These are phyloP conservation scores for Kodamaea restingae DNA, from an alignment of 805 yeast genomes.

Conservation along the genomic window DNA sequence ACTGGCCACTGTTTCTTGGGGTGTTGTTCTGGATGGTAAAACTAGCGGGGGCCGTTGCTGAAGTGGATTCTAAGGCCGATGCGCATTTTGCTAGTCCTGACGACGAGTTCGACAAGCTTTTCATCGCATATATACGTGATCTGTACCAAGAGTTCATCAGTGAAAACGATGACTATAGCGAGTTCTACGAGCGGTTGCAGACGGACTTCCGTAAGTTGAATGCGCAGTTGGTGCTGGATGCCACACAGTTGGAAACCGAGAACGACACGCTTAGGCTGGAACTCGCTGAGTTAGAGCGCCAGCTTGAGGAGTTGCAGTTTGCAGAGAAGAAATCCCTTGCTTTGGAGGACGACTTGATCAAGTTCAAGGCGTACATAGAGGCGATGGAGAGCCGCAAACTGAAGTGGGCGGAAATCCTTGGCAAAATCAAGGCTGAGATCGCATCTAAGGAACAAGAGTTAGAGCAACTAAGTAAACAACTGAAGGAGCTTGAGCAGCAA, in stretches of 20 bases:
- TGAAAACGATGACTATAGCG: conserved; percentile 58
- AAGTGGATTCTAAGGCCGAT: conserved; percentile 26
- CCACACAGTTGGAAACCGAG: conserved; percentile 36
- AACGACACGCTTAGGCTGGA: conserved; percentile 38
- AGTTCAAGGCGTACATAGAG: conserved; percentile 68
- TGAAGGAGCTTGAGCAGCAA: conserved; percentile 37
- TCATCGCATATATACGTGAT: conserved; percentile 57
- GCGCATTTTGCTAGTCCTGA: conserved; percentile 30
- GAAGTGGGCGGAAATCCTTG: conserved; percentile 60
- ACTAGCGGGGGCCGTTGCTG: conserved; percentile 37
- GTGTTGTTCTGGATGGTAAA: conserved; percentile 79
- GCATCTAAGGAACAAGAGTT: conserved; percentile 41
- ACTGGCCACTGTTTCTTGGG: conserved; percentile 81
- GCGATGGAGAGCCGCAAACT: conserved; percentile 59
- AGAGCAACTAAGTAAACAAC: conserved; percentile 35
- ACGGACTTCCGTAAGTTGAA: conserved; percentile 50
- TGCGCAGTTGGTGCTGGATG: conserved; percentile 45
- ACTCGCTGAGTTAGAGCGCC: conserved; percentile 39
- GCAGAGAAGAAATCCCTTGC: conserved; percentile 58
- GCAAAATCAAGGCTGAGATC: conserved; percentile 56
- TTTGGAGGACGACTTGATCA: conserved; percentile 63
- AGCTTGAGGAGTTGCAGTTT: conserved; percentile 45
- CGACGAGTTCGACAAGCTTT: conserved; percentile 47
- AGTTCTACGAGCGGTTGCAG: conserved; percentile 52
- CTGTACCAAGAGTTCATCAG: conserved; percentile 66